Conservation (phyloP, 2,329 filamentous ascomycete species). For the Aspergillus chevalieri region DNA sequence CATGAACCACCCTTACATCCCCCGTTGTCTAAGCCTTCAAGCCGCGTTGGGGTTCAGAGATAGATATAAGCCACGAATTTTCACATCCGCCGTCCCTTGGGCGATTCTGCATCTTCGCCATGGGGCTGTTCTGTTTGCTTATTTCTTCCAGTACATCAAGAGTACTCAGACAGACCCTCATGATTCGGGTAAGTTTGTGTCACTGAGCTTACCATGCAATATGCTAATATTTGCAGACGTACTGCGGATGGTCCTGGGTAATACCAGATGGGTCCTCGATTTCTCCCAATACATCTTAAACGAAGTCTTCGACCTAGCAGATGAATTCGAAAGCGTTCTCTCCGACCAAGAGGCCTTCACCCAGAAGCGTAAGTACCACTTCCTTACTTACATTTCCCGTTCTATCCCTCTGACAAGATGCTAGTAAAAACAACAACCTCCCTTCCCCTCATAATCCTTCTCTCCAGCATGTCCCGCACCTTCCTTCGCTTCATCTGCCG, state of each 20-base stretch:
- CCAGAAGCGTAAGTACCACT: slow-evolving; percentile 27
- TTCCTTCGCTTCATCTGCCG: slow-evolving; percentile 65
- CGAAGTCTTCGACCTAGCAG: slow-evolving; percentile 44
- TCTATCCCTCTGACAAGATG: slow-evolving; percentile 2
- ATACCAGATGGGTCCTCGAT: slow-evolving; percentile 72
- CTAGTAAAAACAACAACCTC: slow-evolving; percentile 34
- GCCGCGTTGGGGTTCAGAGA: slow-evolving; percentile 69
- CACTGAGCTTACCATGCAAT: not conserved
- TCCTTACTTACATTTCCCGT: not conserved
- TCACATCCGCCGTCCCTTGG: slow-evolving; percentile 69
- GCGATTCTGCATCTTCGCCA: slow-evolving; percentile 69
- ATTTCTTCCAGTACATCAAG: slow-evolving; percentile 59
- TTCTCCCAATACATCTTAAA: slow-evolving; percentile 52
- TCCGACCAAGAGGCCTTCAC: slow-evolving; percentile 30
- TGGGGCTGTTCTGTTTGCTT: slow-evolving; percentile 57
- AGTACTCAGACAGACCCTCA: slow-evolving; percentile 43
- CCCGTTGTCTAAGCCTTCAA: slow-evolving; percentile 71
- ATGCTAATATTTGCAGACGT: slow-evolving; percentile 49
- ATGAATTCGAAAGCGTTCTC: slow-evolving; percentile 30
- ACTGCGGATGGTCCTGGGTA: slow-evolving; percentile 64
- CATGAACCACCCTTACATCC: slow-evolving; percentile 65
- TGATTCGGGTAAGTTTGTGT: slow-evolving; percentile 49
- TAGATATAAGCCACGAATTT: slow-evolving; percentile 54
- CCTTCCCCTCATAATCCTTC: slow-evolving; percentile 50
- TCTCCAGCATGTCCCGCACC: slow-evolving; percentile 67